Evolutionary conservation across 2,329 filamentous ascomycete species (phyloP), one percentile per base, ranked within the genome.

Genomic region (Paramyrothecium sp.): DNA sequence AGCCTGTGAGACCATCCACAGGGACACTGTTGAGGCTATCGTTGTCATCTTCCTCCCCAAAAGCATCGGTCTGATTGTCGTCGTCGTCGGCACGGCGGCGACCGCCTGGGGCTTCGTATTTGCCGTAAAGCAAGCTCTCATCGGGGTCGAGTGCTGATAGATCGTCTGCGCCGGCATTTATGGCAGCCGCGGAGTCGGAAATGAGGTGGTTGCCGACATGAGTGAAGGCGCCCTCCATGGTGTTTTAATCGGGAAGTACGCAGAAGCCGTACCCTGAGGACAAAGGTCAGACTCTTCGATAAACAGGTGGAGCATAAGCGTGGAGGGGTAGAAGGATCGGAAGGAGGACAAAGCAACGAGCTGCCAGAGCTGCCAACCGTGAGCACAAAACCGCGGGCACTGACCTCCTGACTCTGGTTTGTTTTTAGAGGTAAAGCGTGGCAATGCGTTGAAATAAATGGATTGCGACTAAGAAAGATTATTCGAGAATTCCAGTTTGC

Each of bases 201-300:
- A 95, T 87, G 65, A 93, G 80, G 76, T 93, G 89, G 77, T 95
- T 96, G 68, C 89, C 90, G 69, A 94, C 86, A 76, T 95, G 89
- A 61, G 89, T 94, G 73, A 96, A 96, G 65, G 91, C 90, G 72
- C 89, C 90, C 80, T 95, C 91, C 91, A 95, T 94, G 65, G 65
- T 79, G 68, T 56, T 61, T 61, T 55, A 57, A 10, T 10, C 26
- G 26, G 26, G 26, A 30, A 30, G 26, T 10, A 30, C 5, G 26
- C 26, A 30, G 26, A 30, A 30, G 26, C 26, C 26, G 26, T 30
- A 30, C 26, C 10, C 26, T 30, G 26, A 30, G 26, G 26, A 30
- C 56, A 49, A 55, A 51, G 58, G 63, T 60, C 53, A 56, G 55
- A 61, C 62, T 59, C 38, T 44, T 17, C n/a, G n/a, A 44, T 19